These are phyloP conservation scores for Eutrema japonicum DNA, from an alignment of 345 rosid species.

Conservation along the genomic window DNA sequence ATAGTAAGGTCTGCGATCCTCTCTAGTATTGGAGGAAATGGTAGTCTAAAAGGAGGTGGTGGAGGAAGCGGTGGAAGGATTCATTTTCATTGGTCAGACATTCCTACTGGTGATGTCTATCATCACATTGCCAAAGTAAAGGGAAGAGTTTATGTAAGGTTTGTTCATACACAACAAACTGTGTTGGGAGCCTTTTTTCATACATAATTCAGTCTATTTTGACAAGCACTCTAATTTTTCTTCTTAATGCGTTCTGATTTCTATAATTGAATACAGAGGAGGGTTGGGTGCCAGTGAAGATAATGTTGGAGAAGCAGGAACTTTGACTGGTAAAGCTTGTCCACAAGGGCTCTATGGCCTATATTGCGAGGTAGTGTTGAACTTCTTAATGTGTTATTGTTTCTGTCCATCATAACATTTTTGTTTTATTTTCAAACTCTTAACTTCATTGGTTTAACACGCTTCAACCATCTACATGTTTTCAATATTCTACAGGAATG, in stretches of 20 bases:
- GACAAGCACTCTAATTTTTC: conserved; percentile 5
- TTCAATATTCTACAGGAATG: conserved; percentile 68
- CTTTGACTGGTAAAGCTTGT: conserved; percentile 86
- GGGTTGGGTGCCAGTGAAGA: conserved; percentile 72
- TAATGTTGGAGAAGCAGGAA: conserved; percentile 69
- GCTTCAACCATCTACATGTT: conserved; percentile 8
- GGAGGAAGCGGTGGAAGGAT: conserved; percentile 97
- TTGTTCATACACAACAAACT: conserved; percentile 38
- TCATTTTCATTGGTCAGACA: conserved; percentile 89
- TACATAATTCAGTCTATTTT: conserved; percentile 2
- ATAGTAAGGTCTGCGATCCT: conserved; percentile 60
- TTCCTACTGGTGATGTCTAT: conserved; percentile 79
- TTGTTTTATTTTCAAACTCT: background rate
- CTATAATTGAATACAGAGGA: conserved; percentile 57
- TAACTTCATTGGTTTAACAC: conserved; percentile 12
- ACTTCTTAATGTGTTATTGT: conserved; percentile 4
- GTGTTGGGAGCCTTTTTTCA: background rate
- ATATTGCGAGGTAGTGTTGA: conserved; percentile 72
- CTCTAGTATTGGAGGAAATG: conserved; percentile 81
- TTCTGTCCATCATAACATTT: conserved; percentile 16
- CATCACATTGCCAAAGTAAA: conserved; percentile 74
- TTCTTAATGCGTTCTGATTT: conserved; percentile 6
- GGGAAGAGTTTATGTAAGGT: conserved; percentile 79
- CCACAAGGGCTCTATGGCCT: conserved; percentile 87
- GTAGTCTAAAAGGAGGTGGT: conserved; percentile 79